These are phyloP conservation scores for Liriodendron chinense DNA, from an alignment of 164 flowering plant species.

Conservation along the genomic window DNA sequence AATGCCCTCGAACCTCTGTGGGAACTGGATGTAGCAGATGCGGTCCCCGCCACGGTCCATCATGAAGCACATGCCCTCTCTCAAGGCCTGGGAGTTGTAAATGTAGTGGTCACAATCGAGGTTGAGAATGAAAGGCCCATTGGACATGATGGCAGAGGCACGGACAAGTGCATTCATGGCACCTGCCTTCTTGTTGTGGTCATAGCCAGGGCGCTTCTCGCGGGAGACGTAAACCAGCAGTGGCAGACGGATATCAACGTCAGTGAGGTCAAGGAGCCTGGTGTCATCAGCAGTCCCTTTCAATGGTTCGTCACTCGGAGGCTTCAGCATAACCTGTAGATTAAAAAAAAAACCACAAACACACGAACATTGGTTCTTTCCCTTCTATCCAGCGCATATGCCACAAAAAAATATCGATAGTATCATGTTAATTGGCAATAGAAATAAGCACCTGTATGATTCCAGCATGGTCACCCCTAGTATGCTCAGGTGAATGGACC, in stretches of 20 bases:
- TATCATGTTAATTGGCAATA: neutral
- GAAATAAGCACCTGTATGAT: conserved; percentile 62
- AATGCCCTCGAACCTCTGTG: conserved; percentile 86
- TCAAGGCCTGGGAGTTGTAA: conserved; percentile 68
- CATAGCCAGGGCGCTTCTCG: conserved; percentile 90
- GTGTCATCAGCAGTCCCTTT: conserved; percentile 39
- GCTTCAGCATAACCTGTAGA: conserved; percentile 75
- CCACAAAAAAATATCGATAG: neutral
- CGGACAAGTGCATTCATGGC: conserved; percentile 95
- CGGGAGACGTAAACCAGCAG: conserved; percentile 79
- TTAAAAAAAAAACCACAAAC: neutral
- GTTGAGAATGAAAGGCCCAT: conserved; percentile 87
- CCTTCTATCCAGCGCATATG: neutral
- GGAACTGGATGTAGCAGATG: conserved; percentile 78
- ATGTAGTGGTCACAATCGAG: conserved; percentile 93
- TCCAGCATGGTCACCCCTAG: conserved; percentile 85
- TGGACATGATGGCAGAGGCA: conserved; percentile 86
- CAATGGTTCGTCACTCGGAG: conserved; percentile 72
- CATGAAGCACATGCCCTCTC: conserved; percentile 95
- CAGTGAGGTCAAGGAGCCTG: conserved; percentile 43
- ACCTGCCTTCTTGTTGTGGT: conserved; percentile 94
- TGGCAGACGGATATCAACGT: conserved; percentile 79
- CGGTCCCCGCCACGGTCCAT: conserved; percentile 88
- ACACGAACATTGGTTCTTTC: neutral
- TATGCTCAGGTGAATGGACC: conserved; percentile 46